Percentiles rank a stretch among this genome's conserved stretches.
phyloP scores from a whole-genome alignment of 352 stramenopile genomes.

The Phytopythium oedochilum region DNA sequence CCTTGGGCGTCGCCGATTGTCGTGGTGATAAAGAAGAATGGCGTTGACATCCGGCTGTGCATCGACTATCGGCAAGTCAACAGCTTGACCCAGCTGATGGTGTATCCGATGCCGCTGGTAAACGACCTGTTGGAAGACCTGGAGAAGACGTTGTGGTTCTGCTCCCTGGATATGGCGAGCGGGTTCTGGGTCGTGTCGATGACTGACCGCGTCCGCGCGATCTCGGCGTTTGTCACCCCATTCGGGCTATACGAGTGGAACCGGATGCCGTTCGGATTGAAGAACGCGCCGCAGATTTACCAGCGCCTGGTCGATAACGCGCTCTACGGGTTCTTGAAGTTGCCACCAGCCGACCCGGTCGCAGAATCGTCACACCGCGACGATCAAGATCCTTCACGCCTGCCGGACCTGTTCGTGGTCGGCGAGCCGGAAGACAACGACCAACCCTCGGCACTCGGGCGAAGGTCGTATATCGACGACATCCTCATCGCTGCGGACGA shows the following conservation, averaged over 20 bases:
- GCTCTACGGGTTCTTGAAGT: no score
- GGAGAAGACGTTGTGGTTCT: conserved; percentile 13
- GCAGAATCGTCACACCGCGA: no score
- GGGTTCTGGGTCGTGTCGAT: conserved; percentile 16
- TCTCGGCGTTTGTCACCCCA: conserved; percentile 19
- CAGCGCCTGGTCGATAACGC: no score
- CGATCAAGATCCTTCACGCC: no score
- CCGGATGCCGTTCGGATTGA: conserved; percentile 17
- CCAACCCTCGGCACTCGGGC: no score
- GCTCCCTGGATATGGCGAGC: conserved; percentile 13
- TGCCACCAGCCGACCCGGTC: no score
- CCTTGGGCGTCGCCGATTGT: conserved; percentile 25
- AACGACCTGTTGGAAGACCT: conserved; percentile 11
- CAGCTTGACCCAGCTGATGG: conserved; percentile 6
- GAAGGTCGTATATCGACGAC: no score
- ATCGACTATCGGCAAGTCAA: conserved; percentile 14
- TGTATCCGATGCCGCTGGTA: conserved; percentile 19
- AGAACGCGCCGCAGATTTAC: conserved; percentile 19
- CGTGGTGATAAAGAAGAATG: conserved; percentile 36
- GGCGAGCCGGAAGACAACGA: no score
- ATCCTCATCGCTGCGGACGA: no score
- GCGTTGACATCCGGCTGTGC: conserved; percentile 24
- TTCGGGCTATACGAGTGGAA: conserved; percentile 18
- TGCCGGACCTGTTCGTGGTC: no score
- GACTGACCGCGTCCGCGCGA: conserved; percentile 6